Evolutionary conservation across 2,329 filamentous ascomycete species (phyloP).

Genomic region (Gaeumannomyces tritici): DNA sequence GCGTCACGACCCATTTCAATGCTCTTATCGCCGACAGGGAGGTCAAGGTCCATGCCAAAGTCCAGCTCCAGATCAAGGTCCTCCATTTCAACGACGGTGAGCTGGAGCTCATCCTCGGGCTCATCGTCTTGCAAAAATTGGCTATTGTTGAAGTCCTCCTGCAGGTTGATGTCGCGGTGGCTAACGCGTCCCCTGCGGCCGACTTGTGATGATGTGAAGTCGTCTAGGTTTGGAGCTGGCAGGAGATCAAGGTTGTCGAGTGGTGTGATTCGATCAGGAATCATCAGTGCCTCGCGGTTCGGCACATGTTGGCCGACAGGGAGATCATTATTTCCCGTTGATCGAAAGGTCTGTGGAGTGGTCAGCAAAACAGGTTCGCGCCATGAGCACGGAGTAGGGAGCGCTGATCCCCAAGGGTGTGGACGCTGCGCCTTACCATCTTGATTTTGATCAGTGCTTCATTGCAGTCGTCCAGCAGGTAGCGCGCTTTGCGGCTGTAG

Average conservation of each 20-base stretch:
- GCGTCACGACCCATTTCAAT: conserved; percentile 90
- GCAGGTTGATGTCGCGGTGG: conserved; percentile 57
- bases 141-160: conserved; percentile 63
- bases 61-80: conserved; percentile 67
- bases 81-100: conserved; percentile 45
- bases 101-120: conserved; percentile 43
- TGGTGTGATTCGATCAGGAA: conserved; percentile 88
- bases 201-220: conserved; percentile 42
- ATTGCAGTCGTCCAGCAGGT: conserved; percentile 93
- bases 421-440: conserved; percentile 55
- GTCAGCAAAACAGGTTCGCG: conserved; percentile 2
- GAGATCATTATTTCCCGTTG: conserved; percentile 89
- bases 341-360: conserved; percentile 67
- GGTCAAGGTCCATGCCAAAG: conserved; percentile 64
- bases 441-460: conserved; percentile 97
- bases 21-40: conserved; percentile 45
- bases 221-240: conserved; percentile 66
- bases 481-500: conserved; percentile 94
- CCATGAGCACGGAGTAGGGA: background rate
- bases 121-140: conserved; percentile 68
- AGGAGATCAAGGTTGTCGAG: conserved; percentile 71
- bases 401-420: background rate
- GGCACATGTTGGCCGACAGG: conserved; percentile 73
- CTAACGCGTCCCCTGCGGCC: conserved; percentile 48
- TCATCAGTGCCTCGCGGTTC: conserved; percentile 75